These are phyloP conservation scores for Magnolia sinica DNA, from an alignment of 164 flowering plant species.

Conservation along the genomic window DNA sequence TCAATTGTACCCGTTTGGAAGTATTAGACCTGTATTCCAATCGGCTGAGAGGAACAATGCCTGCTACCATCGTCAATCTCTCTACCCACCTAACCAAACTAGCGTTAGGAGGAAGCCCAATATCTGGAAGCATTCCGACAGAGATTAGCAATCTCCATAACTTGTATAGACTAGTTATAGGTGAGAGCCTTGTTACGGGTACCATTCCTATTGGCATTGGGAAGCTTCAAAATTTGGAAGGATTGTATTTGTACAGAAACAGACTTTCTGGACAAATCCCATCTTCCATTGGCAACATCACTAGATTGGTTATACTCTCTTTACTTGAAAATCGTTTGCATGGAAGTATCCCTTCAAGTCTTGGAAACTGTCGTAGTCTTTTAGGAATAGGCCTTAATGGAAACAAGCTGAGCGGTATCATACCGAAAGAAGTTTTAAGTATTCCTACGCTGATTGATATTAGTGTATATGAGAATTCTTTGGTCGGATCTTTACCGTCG, in stretches of 20 bases:
- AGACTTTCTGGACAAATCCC: conserved; percentile 16
- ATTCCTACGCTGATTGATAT: conserved; percentile 15
- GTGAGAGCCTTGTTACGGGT: conserved; percentile 19
- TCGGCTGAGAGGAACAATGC: conserved; percentile 37
- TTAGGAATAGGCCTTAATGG: conserved; percentile 10
- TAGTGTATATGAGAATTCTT: conserved; percentile 17
- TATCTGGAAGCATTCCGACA: conserved; percentile 38
- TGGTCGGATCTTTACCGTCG: conserved; percentile 25
- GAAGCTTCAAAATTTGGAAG: conserved; percentile 18
- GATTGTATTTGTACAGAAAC: conserved; percentile 12
- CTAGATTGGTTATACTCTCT: too few species aligned
- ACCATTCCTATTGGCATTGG: conserved; percentile 24
- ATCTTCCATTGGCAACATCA: too few species aligned
- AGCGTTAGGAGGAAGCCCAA: conserved; percentile 26
- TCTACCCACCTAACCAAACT: conserved; percentile 26
- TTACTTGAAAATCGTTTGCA: too few species aligned
- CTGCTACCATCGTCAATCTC: conserved; percentile 44
- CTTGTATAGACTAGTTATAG: conserved; percentile 25
- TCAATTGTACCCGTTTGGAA: conserved; percentile 29
- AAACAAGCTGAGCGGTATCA: conserved; percentile 27
- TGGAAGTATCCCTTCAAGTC: conserved; percentile 12
- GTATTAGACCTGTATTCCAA: conserved; percentile 35
- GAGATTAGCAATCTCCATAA: conserved; percentile 23
- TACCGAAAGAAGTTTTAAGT: conserved; percentile 21
- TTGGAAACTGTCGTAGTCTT: conserved; percentile 23